Percentiles rank a stretch among this genome's conserved stretches.
Evolutionary conservation across 805 yeast species (phyloP).

Genomic region (Clavispora phyllophila): DNA sequence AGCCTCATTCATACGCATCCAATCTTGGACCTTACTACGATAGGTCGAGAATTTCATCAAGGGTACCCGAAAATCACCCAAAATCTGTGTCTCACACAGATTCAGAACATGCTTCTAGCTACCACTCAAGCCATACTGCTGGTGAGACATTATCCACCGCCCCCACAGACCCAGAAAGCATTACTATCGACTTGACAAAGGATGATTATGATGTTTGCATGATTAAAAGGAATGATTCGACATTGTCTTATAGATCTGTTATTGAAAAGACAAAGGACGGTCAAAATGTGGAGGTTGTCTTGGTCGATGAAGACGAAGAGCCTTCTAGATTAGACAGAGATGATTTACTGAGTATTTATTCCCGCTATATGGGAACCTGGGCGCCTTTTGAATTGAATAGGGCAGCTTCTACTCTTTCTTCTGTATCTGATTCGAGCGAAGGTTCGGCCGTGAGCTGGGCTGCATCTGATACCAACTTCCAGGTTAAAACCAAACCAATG

Average conservation of each 20-base stretch:
- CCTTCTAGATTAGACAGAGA: constrained; percentile 19
- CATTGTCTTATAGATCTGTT: constrained; percentile 33
- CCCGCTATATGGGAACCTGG: constrained; percentile 28
- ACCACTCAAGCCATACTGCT: constrained; percentile 26
- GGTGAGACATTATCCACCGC: constrained; percentile 24
- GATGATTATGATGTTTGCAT: constrained; percentile 35
- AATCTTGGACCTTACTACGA: neutral
- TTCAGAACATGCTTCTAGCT: constrained; percentile 18
- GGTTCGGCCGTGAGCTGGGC: constrained; percentile 14
- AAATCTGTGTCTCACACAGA: neutral
- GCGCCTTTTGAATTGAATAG: neutral
- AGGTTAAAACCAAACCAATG: constrained; percentile 4
- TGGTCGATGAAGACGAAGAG: constrained; percentile 36
- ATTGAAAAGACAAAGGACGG: constrained; percentile 36
- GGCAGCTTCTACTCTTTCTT: constrained; percentile 5
- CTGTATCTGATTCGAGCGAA: constrained; percentile 10
- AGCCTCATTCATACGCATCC: neutral
- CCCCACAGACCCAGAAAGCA: constrained; percentile 32
- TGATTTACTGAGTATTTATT: constrained; percentile 37
- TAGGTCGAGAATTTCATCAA: neutral
- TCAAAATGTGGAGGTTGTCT: constrained; percentile 37
- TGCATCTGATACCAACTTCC: constrained; percentile 13
- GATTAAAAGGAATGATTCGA: constrained; percentile 31
- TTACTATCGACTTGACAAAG: constrained; percentile 38
- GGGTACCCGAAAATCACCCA: neutral